These are phyloP conservation scores for Silene uniflora DNA, from an alignment of 148 eudicot species.

Conservation along the genomic window DNA sequence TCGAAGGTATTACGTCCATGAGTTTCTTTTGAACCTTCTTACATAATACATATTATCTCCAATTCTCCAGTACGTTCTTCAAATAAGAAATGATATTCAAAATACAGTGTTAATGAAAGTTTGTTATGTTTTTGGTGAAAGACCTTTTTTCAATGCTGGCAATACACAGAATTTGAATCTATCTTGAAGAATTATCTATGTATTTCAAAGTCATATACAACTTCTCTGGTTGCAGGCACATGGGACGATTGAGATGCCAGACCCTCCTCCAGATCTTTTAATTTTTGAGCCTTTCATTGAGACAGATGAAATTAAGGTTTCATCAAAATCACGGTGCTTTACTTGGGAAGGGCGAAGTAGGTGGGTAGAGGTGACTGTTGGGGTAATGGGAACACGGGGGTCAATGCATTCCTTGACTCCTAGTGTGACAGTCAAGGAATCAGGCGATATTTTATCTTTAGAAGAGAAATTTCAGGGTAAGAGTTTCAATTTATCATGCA, in stretches of 20 bases:
- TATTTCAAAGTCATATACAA: not conserved
- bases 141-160: not conserved
- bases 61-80: not conserved
- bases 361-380: constrained; percentile 91
- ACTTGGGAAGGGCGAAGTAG: constrained; percentile 77
- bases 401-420: constrained; percentile 84
- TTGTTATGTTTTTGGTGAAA: not conserved
- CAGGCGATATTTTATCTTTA: constrained; percentile 77
- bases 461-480: constrained; percentile 96
- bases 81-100: not conserved
- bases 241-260: constrained; percentile 88
- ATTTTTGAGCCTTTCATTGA: constrained; percentile 90
- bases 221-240: constrained; percentile 49
- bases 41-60: not conserved
- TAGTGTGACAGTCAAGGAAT: constrained; percentile 84
- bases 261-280: constrained; percentile 72
- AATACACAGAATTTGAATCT: not conserved
- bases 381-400: constrained; percentile 71
- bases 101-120: not conserved
- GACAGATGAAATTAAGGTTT: constrained; percentile 77
- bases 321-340: constrained; percentile 48
- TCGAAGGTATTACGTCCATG: constrained; percentile 55
- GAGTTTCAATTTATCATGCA: not conserved
- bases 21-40: not conserved
- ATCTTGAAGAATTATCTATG: not conserved